Conservation (phyloP, 371 early-diverging fungal genomes). For the Mortierella sp. region DNA sequence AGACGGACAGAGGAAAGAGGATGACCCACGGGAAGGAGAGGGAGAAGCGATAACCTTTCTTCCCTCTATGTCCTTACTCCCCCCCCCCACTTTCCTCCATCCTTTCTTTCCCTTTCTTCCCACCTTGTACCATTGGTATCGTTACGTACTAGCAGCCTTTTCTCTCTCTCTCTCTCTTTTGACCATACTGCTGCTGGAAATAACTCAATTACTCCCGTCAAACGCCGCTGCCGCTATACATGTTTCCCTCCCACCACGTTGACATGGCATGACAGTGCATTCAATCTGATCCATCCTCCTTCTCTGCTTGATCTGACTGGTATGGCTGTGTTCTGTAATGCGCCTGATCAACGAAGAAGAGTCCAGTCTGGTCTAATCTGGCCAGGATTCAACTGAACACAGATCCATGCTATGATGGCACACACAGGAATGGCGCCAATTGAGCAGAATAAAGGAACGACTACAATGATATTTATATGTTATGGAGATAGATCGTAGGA, state of each 20-base stretch:
- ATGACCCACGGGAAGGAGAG: slow-evolving; percentile 7
- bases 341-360: neutral
- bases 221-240: neutral
- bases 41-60: neutral
- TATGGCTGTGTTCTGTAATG: neutral
- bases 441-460: too few species aligned
- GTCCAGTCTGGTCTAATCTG: neutral
- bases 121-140: slow-evolving; percentile 2
- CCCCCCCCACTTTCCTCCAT: neutral
- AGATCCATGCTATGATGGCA: neutral
- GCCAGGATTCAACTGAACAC: slow-evolving; percentile 1
- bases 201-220: neutral
- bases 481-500: neutral
- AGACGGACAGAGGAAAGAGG: slow-evolving; percentile 5
- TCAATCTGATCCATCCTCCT: neutral
- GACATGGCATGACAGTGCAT: neutral
- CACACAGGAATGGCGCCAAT: neutral
- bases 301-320: too few species aligned
- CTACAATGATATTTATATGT: too few species aligned
- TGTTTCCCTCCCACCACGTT: neutral
- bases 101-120: neutral
- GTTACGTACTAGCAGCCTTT: too few species aligned
- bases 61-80: too few species aligned
- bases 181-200: neutral
- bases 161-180: neutral